Percentiles rank a stretch among this genome's conserved stretches.
Evolutionary conservation across 305 asterid species (phyloP).

Genomic region (Coffea humblotiana): DNA sequence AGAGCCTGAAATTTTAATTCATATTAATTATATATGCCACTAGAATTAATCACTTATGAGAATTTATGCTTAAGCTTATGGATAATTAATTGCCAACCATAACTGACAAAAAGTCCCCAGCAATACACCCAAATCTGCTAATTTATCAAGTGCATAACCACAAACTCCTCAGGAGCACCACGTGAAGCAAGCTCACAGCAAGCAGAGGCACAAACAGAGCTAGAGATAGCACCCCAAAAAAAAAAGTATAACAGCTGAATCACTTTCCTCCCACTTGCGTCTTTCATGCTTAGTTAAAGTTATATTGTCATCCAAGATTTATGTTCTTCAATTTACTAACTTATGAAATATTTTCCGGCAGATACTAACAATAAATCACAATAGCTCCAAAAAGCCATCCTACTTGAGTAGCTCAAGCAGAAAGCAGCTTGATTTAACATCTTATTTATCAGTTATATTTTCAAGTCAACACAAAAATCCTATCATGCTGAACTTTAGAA

Average conservation of each 20-base stretch:
- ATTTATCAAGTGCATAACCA: neutral
- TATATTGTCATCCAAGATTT: neutral
- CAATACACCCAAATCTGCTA: neutral
- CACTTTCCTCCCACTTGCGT: neutral
- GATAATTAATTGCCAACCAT: neutral
- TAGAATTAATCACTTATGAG: too few species aligned
- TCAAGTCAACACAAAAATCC: too few species aligned
- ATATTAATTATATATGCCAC: neutral
- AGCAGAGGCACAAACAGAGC: neutral
- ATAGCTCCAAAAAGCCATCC: neutral
- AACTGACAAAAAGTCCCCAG: neutral
- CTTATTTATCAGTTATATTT: neutral
- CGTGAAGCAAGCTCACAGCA: neutral
- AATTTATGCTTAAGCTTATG: neutral
- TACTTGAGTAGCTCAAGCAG: neutral
- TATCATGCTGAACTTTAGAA: neutral
- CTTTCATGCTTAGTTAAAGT: neutral
- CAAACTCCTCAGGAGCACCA: neutral
- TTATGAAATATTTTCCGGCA: neutral
- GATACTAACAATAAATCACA: neutral
- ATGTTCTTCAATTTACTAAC: neutral
- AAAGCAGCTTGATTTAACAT: too few species aligned
- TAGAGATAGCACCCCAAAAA: neutral
- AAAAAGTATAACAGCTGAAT: neutral
- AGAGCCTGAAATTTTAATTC: neutral